phyloP scores from a whole-genome alignment of 345 rosid genomes.

The Moringa oleifera region DNA sequence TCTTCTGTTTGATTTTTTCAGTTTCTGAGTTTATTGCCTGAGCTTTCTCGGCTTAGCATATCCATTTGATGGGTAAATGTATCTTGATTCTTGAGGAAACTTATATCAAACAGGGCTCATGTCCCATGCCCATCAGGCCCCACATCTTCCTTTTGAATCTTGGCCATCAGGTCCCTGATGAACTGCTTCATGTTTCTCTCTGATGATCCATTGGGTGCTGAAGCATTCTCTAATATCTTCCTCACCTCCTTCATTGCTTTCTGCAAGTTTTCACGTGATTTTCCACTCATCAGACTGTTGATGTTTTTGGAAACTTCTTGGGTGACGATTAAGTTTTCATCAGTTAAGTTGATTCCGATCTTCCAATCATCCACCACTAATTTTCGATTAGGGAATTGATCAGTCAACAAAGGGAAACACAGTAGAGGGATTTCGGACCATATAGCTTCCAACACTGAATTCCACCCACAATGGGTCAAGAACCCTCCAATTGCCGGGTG shows the following conservation, averaged over 20 bases:
- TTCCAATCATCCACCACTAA: slow-evolving; percentile 81
- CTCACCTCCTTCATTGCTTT: slow-evolving; percentile 34
- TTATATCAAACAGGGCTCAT: no score
- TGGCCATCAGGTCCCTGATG: slow-evolving; percentile 29
- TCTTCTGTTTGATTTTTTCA: neutral
- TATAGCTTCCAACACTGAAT: slow-evolving; percentile 58
- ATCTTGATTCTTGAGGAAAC: no score
- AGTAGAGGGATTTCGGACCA: slow-evolving; percentile 74
- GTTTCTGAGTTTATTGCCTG: no score
- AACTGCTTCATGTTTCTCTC: slow-evolving; percentile 37
- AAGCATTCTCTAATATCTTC: slow-evolving; percentile 38
- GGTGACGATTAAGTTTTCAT: slow-evolving; percentile 20
- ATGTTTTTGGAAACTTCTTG: slow-evolving; percentile 41
- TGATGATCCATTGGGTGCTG: slow-evolving; percentile 42
- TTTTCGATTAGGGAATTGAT: slow-evolving; percentile 80
- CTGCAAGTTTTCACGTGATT: slow-evolving; percentile 29
- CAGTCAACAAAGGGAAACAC: slow-evolving; percentile 66
- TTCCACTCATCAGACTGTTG: slow-evolving; percentile 43
- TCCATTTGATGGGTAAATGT: no score
- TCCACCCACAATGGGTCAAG: slow-evolving; percentile 85
- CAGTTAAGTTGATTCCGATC: slow-evolving; percentile 53
- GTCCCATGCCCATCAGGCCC: neutral
- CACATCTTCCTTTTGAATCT: slow-evolving; percentile 16
- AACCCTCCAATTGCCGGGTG: slow-evolving; percentile 74
- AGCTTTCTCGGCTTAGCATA: no score